Base-by-base conservation (phyloP, 1,284 basidiomycete genomes). In the Flammula alnicola region DNA sequence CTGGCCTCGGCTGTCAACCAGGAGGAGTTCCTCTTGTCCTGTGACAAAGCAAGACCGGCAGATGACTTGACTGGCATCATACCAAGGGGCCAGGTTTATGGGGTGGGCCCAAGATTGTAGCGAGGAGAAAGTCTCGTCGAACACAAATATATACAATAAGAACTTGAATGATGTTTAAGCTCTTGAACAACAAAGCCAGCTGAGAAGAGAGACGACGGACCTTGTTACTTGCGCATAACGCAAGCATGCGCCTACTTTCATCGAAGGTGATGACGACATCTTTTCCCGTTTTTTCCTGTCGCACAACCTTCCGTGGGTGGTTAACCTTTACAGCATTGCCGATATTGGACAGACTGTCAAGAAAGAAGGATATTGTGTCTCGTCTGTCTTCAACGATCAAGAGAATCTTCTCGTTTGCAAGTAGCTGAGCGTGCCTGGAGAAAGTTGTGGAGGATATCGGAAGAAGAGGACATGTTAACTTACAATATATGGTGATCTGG, bases 11-110 rank as follows among this genome's bases (percentile, higher is more conserved):
- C 69, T 66, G 51, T 82, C 79, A 5, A 82, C 63, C 2, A 83
- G 58, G 0, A 77, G 51, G 2, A 83, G 48, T 51, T 83, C 80
- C 48, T 83, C 80, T 27, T 57, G 70, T 8, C 78, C 76, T 19
- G 61, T 11, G 11, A 40, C 38, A 40, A 40, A 40, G 20, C 38
- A 40, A 5, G 25, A 17, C 10, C 12, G 20, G 16, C 38, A 23
- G n/a, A 40, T 40, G 5, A 23, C 48, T 0, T 59, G 50, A 0
- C 39, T 52, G 1, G 58, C 50, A 5, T 60, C 51, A 49, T 80
- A 83, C 81, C 80, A 83, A 0, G 47, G 27, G 6, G 50, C 52
- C 3, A 84, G 63, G 44, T 73, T 69, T 2, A 78, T 65, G 65
- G 11, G 64, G 67, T 40, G 20, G 11, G 38, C 38, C 38, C 38